Conservation (phyloP, 2,329 filamentous ascomycete species). For the Neophaeococcomyces mojaviensis region DNA sequence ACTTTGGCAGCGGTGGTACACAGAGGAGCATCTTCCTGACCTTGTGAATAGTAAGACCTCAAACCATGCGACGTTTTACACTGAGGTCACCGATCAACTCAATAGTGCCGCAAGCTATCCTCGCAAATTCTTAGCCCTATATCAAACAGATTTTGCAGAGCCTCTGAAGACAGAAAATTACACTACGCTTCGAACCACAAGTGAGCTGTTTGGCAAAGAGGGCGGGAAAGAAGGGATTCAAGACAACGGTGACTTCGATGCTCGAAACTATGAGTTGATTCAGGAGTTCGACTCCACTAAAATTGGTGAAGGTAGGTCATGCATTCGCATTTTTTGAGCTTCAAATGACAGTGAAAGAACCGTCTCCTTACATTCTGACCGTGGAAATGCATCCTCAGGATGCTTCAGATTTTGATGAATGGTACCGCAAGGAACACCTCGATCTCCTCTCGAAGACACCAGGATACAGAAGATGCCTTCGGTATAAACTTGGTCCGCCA, state of each 20-base stretch:
- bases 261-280: conserved; percentile 63
- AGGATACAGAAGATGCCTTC: conserved; percentile 70
- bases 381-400: conserved; percentile 51
- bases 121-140: conserved; percentile 70
- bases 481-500: conserved; percentile 54
- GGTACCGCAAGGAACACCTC: conserved; percentile 70
- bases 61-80: background rate
- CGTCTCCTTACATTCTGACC: conserved; percentile 55
- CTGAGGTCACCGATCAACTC: too few relatives aligned
- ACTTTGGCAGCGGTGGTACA: background rate
- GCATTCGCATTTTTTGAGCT: too few relatives aligned
- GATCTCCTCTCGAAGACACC: conserved; percentile 64
- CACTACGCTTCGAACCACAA: conserved; percentile 40
- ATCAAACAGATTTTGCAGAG: conserved; percentile 68
- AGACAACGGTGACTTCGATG: conserved; percentile 60
- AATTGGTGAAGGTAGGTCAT: conserved; percentile 46
- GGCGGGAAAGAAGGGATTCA: conserved; percentile 49
- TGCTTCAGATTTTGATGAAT: conserved; percentile 54
- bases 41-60: background rate
- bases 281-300: conserved; percentile 50
- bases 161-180: conserved; percentile 62
- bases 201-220: conserved; percentile 47
- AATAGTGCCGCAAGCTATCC: conserved; percentile 23
- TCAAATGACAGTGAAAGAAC: too few relatives aligned
- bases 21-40: background rate